Base-by-base conservation (phyloP, 257 asterid species). In the Mentha longifolia region DNA sequence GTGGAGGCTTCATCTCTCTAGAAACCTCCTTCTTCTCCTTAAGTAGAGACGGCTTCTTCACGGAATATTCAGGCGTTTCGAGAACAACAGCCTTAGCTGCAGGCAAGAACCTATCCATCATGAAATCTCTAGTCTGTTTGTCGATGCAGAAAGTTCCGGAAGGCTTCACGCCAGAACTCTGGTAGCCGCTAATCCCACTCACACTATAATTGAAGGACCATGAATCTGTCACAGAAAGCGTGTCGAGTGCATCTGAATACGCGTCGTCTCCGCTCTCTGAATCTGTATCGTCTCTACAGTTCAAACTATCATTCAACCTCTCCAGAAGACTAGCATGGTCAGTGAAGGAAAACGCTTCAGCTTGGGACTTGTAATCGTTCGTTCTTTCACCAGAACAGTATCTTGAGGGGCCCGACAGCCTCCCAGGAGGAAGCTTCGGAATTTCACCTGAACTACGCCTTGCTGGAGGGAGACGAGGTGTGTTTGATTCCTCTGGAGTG, bases 21-120 rank as follows among this genome's bases (percentile, higher is more conserved):
- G 90, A 78, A 68, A 85, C 79, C 12, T 67, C 81, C 79, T 78
- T 88, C 78, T 76, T 82, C 19, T 78, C 78, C 77, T 66, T 58
- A 3, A 79, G 80, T 6, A 63, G 77, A 5, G 73, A 31, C 19
- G 85, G 72, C 79, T 82, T 85, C 89, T 83, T 90, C 49, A 78
- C 82, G 31, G 73, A 77, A 68, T 82, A 81, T 46, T 86, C 80
- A 14, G 95, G 95, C 0, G 91, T 84, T 61, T 89, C 99, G 67
- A 92, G 39, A 30, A 85, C 92, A 10, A 71, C 95, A 61, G 99
- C 98, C 76, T 89, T 92, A 16, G 99, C 97, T 10, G 97, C 98
- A 28, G 95, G 96, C 58, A 95, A 79, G 86, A 95, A 95, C 70
- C 99, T 82, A 49, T 74, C 80, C 94, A 95, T 85, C 98, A 95